These are phyloP conservation scores for Teunomyces lycoperdinae DNA, from an alignment of 805 yeast species.

Conservation along the genomic window DNA sequence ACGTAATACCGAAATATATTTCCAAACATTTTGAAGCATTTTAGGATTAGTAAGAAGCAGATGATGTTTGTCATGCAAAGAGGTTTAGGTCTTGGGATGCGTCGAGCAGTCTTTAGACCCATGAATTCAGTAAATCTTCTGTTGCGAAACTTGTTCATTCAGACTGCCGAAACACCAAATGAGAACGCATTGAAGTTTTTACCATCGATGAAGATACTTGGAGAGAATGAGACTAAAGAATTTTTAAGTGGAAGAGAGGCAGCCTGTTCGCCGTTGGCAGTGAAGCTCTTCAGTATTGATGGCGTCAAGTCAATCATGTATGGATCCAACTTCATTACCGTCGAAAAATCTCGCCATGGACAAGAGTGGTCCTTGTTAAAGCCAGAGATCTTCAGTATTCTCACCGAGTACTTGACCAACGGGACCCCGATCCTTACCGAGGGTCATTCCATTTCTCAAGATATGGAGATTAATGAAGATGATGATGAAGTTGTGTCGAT, in stretches of 20 bases:
- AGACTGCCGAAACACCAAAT: slow-evolving; percentile 83
- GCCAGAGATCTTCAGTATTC: slow-evolving; percentile 61
- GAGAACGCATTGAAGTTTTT: slow-evolving; percentile 81
- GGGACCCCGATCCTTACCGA: slow-evolving; percentile 54
- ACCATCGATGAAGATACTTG: slow-evolving; percentile 68
- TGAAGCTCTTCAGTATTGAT: slow-evolving; percentile 69
- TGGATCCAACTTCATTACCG: slow-evolving; percentile 81
- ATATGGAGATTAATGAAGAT: slow-evolving; percentile 49
- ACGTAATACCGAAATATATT: neutral
- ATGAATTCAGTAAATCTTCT: neutral
- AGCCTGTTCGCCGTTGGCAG: slow-evolving; percentile 68
- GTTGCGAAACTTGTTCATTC: slow-evolving; percentile 52
- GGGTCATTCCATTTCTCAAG: slow-evolving; percentile 19
- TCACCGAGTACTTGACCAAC: slow-evolving; percentile 54
- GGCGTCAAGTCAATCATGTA: slow-evolving; percentile 76
- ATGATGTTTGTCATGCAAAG: neutral
- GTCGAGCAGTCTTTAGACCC: neutral
- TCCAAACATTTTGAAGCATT: neutral
- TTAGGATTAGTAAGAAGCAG: neutral
- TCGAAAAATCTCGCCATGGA: slow-evolving; percentile 56
- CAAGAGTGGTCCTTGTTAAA: slow-evolving; percentile 59
- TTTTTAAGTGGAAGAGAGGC: slow-evolving; percentile 77
- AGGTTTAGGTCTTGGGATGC: neutral
- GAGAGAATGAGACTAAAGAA: slow-evolving; percentile 61
- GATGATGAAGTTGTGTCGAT: slow-evolving; percentile 66